A percentile compares a stretch with the other conserved stretches of the same genome.
These are phyloP conservation scores for Penicillium sp. DNA, from an alignment of 2,329 filamentous ascomycete species.

Conservation along the genomic window DNA sequence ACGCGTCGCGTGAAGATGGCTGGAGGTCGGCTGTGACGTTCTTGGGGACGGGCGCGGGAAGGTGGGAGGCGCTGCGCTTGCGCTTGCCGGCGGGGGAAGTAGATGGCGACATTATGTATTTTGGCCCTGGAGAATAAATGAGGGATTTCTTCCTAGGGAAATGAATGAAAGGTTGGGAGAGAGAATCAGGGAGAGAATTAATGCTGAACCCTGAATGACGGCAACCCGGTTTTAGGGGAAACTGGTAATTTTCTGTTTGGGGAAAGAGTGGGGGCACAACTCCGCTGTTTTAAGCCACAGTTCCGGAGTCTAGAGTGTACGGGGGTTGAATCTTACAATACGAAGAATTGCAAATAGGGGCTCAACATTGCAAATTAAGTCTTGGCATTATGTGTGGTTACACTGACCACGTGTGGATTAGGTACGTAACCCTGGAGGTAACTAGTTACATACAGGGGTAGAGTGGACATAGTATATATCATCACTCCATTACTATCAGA, in stretches of 20 bases:
- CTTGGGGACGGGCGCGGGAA: conserved; percentile 51
- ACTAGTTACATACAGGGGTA: too few species aligned
- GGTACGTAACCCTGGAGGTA: not conserved
- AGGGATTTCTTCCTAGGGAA: conserved; percentile 7
- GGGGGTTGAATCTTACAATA: conserved; percentile 6
- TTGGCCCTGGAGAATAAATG: conserved; percentile 9
- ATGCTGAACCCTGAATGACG: conserved; percentile 15
- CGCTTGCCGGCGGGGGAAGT: conserved; percentile 66
- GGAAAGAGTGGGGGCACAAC: conserved; percentile 8
- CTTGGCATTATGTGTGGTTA: not conserved
- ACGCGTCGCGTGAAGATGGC: conserved; percentile 77
- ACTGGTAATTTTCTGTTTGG: conserved; percentile 13
- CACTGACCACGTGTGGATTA: conserved; percentile 12
- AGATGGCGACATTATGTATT: conserved; percentile 59
- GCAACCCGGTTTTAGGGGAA: conserved; percentile 11
- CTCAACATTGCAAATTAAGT: not conserved
- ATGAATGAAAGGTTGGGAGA: conserved; percentile 6
- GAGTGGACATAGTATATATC: too few species aligned
- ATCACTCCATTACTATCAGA: not conserved
- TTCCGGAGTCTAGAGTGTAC: not conserved
- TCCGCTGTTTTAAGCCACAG: not conserved
- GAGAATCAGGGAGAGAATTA: conserved; percentile 10
- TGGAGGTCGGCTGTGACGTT: conserved; percentile 60
- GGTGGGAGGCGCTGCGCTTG: conserved; percentile 63
- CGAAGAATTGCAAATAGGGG: not conserved